Evolutionary conservation across 139 green algal species (phyloP).

Genomic region (Coelastrella sp.): DNA sequence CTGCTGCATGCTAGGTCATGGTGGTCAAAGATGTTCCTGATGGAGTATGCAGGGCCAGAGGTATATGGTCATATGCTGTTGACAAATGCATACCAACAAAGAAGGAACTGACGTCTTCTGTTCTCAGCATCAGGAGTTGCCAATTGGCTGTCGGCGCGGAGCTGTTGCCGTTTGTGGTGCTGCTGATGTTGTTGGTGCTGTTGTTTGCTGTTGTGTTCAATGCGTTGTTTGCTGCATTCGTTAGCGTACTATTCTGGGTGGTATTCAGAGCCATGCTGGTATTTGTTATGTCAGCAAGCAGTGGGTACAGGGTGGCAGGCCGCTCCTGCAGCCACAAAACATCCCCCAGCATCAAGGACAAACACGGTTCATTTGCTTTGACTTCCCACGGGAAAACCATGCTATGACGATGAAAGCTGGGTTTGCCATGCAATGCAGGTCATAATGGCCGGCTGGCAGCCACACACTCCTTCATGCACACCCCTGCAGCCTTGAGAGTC

Average conservation of each 20-base stretch:
- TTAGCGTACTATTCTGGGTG: too few species aligned
- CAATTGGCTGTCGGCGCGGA: neutral
- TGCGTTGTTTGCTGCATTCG: neutral
- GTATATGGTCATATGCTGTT: neutral
- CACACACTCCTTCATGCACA: too few species aligned
- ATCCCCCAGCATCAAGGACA: too few species aligned
- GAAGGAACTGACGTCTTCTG: constrained; percentile 9
- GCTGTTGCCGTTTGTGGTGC: neutral
- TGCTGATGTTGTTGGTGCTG: neutral
- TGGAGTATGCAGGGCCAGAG: neutral
- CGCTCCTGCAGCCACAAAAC: neutral
- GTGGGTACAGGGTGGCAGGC: neutral
- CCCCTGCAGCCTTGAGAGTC: too few species aligned
- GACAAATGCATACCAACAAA: neutral
- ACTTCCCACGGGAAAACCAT: too few species aligned
- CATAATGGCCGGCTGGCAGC: too few species aligned
- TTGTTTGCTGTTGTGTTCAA: neutral
- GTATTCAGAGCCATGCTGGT: neutral
- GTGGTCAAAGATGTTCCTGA: too few species aligned
- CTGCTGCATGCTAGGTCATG: too few species aligned
- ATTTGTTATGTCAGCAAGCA: neutral
- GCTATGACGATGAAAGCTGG: too few species aligned
- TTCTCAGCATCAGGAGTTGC: neutral
- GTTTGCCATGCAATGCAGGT: too few species aligned
- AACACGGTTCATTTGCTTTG: too few species aligned